Evolutionary conservation across 2,329 filamentous ascomycete species (phyloP).

Genomic region (Phialophora verrucosa): DNA sequence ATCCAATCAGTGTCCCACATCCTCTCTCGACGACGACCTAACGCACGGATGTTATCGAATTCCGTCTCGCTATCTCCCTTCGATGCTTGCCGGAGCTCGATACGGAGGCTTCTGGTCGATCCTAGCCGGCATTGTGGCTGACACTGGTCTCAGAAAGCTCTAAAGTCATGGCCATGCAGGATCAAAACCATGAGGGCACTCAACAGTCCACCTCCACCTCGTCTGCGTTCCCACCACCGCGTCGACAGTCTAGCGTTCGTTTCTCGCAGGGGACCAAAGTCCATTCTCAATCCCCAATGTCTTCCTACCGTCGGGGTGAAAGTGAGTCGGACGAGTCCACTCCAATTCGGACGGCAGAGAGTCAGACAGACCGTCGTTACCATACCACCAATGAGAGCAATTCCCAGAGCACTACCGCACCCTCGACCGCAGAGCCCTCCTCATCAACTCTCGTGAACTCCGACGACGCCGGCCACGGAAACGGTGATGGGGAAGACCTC

Average conservation of each 20-base stretch:
- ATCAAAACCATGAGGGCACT: constrained; percentile 19
- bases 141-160: constrained; percentile 3
- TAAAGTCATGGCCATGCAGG: constrained; percentile 27
- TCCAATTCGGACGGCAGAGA: constrained; percentile 35
- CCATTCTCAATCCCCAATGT: constrained; percentile 31
- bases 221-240: constrained; percentile 15
- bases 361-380: constrained; percentile 32
- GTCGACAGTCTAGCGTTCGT: constrained; percentile 32
- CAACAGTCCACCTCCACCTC: constrained; percentile 18
- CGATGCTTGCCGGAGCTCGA: neutral
- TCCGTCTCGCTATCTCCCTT: neutral
- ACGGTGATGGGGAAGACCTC: constrained; percentile 13
- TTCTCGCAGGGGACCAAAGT: constrained; percentile 35
- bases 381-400: constrained; percentile 28
- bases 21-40: neutral
- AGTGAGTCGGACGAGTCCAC: constrained; percentile 36
- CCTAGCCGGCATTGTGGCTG: neutral
- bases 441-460: constrained; percentile 11
- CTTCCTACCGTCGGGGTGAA: constrained; percentile 24
- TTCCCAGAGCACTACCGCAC: neutral
- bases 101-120: neutral
- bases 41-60: neutral
- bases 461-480: constrained; percentile 5
- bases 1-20: neutral
- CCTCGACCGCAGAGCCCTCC: neutral